Percentiles rank a stretch among this genome's conserved stretches.
Evolutionary conservation across 352 stramenopile species (phyloP).

Genomic region (Globisporangium cederbergense): DNA sequence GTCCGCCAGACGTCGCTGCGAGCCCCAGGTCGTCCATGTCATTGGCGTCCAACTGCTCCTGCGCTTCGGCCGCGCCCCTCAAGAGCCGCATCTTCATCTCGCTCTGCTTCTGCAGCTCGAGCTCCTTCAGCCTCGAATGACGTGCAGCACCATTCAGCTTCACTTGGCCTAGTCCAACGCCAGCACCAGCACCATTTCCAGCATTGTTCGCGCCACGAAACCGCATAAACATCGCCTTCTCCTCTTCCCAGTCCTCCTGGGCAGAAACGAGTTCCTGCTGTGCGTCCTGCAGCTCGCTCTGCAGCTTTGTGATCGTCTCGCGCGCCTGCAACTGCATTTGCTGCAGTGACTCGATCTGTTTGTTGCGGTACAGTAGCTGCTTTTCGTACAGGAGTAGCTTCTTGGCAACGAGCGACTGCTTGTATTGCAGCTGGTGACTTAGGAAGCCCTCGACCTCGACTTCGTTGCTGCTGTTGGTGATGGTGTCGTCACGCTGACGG

Average conservation of each 20-base stretch:
- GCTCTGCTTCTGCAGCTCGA: constrained; percentile 35
- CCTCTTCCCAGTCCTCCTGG: constrained; percentile 67
- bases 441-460: constrained; percentile 30
- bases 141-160: not conserved
- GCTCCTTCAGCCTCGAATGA: constrained; percentile 24
- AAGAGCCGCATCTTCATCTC: constrained; percentile 56
- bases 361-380: constrained; percentile 36
- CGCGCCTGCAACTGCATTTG: constrained; percentile 21
- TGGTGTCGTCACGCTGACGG: constrained; percentile 12
- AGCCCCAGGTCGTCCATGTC: constrained; percentile 23
- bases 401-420: constrained; percentile 43
- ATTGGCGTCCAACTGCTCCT: constrained; percentile 47
- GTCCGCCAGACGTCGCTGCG: not conserved
- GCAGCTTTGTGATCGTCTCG: constrained; percentile 28
- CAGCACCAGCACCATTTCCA: not conserved
- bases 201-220: constrained; percentile 25
- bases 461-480: constrained; percentile 12
- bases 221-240: constrained; percentile 43
- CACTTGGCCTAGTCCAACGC: not conserved
- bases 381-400: constrained; percentile 54
- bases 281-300: constrained; percentile 29
- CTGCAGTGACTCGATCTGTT: constrained; percentile 34
- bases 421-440: constrained; percentile 40
- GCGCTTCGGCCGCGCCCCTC: constrained; percentile 48
- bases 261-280: constrained; percentile 43